Evolutionary conservation across 176 grass and related monocot genomes (phyloP).

Genomic region (Secale cereale): DNA sequence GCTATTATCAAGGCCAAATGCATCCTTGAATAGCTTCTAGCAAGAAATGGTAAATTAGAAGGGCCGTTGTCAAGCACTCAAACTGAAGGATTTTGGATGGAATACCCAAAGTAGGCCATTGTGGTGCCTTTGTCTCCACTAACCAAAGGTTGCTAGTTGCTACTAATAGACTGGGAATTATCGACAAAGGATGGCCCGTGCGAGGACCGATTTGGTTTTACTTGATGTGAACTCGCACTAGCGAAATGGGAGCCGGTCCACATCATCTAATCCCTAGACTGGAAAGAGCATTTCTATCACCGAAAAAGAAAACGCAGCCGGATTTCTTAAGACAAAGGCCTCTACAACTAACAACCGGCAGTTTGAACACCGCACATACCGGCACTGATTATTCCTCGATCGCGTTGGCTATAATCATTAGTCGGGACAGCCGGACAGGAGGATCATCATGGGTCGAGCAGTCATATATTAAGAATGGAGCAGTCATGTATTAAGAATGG

Average conservation of each 20-base stretch:
- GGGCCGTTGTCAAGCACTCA: not conserved
- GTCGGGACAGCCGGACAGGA: not conserved
- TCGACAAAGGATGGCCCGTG: not conserved
- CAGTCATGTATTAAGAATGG: not conserved
- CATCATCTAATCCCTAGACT: not conserved
- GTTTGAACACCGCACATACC: not conserved
- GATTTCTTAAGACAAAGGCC: conserved; percentile 28
- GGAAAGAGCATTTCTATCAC: conserved; percentile 26
- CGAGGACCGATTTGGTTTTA: not conserved
- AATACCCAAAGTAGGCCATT: conserved; percentile 3
- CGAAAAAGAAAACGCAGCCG: not conserved
- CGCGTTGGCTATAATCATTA: conserved; percentile 15
- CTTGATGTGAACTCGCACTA: conserved; percentile 36
- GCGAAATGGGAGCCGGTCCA: conserved; percentile 9
- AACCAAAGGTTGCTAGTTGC: conserved; percentile 6
- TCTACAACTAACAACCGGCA: not conserved
- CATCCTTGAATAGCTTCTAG: not conserved
- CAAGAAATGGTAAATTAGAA: not conserved
- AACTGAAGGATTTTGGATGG: not conserved
- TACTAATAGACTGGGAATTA: conserved; percentile 15
- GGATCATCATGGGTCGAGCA: conserved; percentile 7
- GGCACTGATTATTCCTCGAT: conserved; percentile 1
- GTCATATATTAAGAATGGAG: not conserved
- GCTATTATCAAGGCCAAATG: not conserved
- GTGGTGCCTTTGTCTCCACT: not conserved